Base-by-base conservation (phyloP, 1,139 yeast genomes). In the Candida anutae region DNA sequence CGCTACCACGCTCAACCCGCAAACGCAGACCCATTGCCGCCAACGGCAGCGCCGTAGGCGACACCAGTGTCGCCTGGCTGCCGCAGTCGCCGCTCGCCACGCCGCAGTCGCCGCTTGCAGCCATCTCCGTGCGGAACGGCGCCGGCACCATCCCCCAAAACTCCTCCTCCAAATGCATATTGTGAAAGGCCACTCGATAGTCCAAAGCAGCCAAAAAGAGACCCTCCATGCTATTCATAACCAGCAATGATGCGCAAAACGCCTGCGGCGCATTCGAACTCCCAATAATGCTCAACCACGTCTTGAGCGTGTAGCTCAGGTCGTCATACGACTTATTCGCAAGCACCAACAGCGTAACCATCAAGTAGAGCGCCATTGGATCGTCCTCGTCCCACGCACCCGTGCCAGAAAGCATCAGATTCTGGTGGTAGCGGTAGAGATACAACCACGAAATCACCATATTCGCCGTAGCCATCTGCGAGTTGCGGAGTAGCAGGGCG, bases 301-400 rank as follows among this genome's bases (percentile, higher is more conserved):
- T 70, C 37, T 69, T 69, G 36, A 69, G 50, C 1, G 75, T 68
- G 37, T 69, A 70, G 27, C 69, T 62, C 31, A 67, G 71, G 39
- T 70, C 77, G 42, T 70, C 73, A 33, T 51, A 57, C 11, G 64
- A 51, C 43, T 70, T 70, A 45, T 70, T 70, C 21, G 74, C 52
- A 13, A 70, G 45, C 29, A 70, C 53, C 26, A 69, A 49, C 13
- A 71, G 50, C 12, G 57, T 46, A 29, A 53, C 35, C 4, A 61
- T 43, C 22, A 55, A 29, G 36, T 59, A 55, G 22, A 48, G 49
- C 5, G 44, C 38, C 29, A 58, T 38, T 15, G 38, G 29, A 17
- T 42, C 40, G 22, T 41, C 43, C 21, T 43, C 52, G 15, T 15
- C n/a, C 23, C 33, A 26, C 13, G 36, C 42, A 10, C 29, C 36